A percentile compares a stretch with the other conserved stretches of the same genome.
Conservation (phyloP, 108 stramenopile species). For the Cylindrotheca fusiformis region DNA sequence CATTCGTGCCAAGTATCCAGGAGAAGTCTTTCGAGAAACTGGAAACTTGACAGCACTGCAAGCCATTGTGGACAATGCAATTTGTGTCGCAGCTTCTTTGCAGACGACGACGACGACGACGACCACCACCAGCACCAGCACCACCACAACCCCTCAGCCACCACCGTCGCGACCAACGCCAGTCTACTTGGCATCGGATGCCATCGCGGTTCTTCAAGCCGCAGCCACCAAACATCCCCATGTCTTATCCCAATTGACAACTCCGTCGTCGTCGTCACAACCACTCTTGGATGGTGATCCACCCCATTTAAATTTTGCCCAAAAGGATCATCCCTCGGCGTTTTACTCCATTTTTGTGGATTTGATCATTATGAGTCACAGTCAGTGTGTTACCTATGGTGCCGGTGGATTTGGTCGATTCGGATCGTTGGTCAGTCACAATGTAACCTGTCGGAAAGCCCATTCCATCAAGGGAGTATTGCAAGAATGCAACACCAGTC, state of each 20-base stretch:
- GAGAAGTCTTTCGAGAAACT: conserved; percentile 31
- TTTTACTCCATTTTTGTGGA: conserved; percentile 50
- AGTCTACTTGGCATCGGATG: conserved; percentile 28
- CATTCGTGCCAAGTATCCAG: conserved; percentile 35
- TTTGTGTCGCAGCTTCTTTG: conserved; percentile 24
- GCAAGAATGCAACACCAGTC: conserved; percentile 9
- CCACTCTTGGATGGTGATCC: conserved; percentile 10
- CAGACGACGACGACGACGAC: not conserved
- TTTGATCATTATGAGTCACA: conserved; percentile 39
- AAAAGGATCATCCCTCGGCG: conserved; percentile 17
- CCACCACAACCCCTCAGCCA: not conserved
- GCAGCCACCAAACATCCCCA: not conserved
- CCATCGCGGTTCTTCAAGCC: conserved; percentile 14
- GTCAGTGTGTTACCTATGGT: conserved; percentile 35
- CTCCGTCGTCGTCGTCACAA: not conserved
- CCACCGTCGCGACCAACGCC: conserved; percentile 1
- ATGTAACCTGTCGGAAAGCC: conserved; percentile 25
- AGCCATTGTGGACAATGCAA: conserved; percentile 27
- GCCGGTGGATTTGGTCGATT: conserved; percentile 43
- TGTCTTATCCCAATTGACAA: conserved; percentile 16
- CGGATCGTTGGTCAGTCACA: conserved; percentile 32
- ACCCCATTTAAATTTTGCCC: conserved; percentile 36
- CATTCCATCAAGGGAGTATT: conserved; percentile 13
- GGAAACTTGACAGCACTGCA: conserved; percentile 19
- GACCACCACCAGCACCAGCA: not conserved